A percentile compares a stretch with the other conserved stretches of the same genome.
These are phyloP conservation scores for Euphorbia lathyris DNA, from an alignment of 345 rosid species.

Conservation along the genomic window DNA sequence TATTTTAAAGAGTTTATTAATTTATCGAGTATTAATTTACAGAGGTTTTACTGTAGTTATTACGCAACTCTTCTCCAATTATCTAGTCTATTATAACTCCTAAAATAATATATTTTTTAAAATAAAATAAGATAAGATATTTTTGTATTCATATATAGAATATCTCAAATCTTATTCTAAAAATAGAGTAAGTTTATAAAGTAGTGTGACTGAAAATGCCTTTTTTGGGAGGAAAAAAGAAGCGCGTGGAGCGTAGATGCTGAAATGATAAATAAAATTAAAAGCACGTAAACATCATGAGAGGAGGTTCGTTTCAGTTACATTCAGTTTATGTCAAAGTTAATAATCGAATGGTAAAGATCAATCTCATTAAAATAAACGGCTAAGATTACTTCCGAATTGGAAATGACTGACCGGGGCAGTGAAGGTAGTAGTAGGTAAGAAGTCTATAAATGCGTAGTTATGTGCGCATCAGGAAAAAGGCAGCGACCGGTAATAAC, in stretches of 20 bases:
- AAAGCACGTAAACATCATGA: conserved; percentile 10
- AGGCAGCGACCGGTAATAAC: conserved; percentile 12
- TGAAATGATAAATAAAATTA: neutral
- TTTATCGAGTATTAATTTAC: too few species aligned
- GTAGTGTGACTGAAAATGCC: too few species aligned
- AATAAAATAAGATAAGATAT: too few species aligned
- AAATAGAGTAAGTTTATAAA: too few species aligned
- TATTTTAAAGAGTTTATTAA: too few species aligned
- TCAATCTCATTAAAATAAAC: neutral
- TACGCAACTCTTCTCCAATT: too few species aligned
- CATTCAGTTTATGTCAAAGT: conserved; percentile 3
- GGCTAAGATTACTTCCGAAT: neutral
- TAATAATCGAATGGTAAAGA: conserved; percentile 10
- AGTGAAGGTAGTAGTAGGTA: conserved; percentile 21
- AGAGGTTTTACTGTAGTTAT: too few species aligned
- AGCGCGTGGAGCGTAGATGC: conserved; percentile 16
- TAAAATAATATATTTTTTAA: too few species aligned
- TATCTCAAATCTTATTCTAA: too few species aligned
- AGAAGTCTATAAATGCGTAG: conserved; percentile 23
- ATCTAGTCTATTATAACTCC: too few species aligned
- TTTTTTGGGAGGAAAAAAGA: too few species aligned
- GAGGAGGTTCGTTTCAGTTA: conserved; percentile 20
- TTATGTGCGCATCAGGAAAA: conserved; percentile 1
- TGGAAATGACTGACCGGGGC: conserved; percentile 13
- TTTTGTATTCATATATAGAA: too few species aligned